Percentiles rank a stretch among this genome's conserved stretches.
phyloP scores from a whole-genome alignment of 257 asterid genomes.

The Ehretia macrophylla region DNA sequence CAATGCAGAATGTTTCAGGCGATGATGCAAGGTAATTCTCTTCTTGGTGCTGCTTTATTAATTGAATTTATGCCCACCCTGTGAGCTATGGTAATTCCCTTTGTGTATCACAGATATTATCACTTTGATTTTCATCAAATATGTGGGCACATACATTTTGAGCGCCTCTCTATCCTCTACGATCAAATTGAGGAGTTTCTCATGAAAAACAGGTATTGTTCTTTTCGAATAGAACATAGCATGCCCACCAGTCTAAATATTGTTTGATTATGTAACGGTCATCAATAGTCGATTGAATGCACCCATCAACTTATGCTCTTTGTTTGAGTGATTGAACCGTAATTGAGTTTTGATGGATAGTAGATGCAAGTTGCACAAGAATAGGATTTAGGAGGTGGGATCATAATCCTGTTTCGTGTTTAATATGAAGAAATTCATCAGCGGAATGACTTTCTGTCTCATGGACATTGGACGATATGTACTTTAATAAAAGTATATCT shows the following conservation, averaged over 20 bases:
- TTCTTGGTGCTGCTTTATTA: conserved; percentile 2
- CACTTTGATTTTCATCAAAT: conserved; percentile 95
- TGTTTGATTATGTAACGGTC: not conserved
- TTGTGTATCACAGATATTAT: conserved; percentile 53
- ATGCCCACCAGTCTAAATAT: not conserved
- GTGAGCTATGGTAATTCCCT: conserved; percentile 4
- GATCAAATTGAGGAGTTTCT: conserved; percentile 72
- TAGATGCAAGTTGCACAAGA: no score
- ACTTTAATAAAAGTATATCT: no score
- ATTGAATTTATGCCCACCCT: not conserved
- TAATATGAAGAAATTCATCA: no score
- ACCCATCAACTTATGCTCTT: no score
- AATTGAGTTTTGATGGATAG: no score
- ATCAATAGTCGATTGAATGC: no score
- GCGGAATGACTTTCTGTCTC: no score
- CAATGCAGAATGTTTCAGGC: conserved; percentile 55
- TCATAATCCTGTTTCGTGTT: no score
- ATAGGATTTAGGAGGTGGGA: no score
- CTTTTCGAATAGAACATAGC: conserved; percentile 11
- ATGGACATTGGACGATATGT: no score
- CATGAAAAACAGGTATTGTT: conserved; percentile 57
- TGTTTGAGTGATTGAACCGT: no score
- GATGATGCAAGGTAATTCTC: conserved; percentile 65
- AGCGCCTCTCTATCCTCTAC: conserved; percentile 83
- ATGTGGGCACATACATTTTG: conserved; percentile 79